Conservation (phyloP, 352 stramenopile genomes). For the Thalassiosira mediterranea region DNA sequence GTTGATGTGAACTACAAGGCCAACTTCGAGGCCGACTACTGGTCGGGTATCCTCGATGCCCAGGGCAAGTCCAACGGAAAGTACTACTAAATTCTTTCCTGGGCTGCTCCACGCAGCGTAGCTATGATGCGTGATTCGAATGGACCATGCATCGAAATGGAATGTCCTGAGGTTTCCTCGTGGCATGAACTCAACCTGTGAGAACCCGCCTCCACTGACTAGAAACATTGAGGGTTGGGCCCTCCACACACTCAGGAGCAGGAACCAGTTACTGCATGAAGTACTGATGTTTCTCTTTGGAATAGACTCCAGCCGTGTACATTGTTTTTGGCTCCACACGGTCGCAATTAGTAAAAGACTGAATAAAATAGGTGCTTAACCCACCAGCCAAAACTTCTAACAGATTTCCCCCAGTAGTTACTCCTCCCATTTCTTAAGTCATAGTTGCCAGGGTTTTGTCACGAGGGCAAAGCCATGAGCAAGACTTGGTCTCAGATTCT, state of each 20-base stretch:
- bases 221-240: slow-evolving; percentile 1
- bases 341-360: slow-evolving; percentile 9
- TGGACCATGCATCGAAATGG: background rate
- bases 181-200: background rate
- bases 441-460: no score
- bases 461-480: no score
- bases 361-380: slow-evolving; percentile 30
- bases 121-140: slow-evolving; percentile 2
- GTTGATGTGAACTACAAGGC: slow-evolving; percentile 87
- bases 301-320: slow-evolving; percentile 15
- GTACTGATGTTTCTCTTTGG: slow-evolving; percentile 10
- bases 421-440: no score
- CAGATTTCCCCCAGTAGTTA: no score
- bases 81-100: slow-evolving; percentile 83
- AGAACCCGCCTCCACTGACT: background rate
- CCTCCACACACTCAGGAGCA: background rate
- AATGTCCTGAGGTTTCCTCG: slow-evolving; percentile 1
- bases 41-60: slow-evolving; percentile 86
- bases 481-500: no score
- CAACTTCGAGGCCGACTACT: slow-evolving; percentile 87
- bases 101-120: background rate
- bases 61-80: slow-evolving; percentile 87
- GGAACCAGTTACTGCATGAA: background rate
- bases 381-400: background rate
- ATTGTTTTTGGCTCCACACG: slow-evolving; percentile 7